phyloP scores from a whole-genome alignment of 2,329 filamentous ascomycete species.

The Pseudogymnoascus verrucosus region DNA sequence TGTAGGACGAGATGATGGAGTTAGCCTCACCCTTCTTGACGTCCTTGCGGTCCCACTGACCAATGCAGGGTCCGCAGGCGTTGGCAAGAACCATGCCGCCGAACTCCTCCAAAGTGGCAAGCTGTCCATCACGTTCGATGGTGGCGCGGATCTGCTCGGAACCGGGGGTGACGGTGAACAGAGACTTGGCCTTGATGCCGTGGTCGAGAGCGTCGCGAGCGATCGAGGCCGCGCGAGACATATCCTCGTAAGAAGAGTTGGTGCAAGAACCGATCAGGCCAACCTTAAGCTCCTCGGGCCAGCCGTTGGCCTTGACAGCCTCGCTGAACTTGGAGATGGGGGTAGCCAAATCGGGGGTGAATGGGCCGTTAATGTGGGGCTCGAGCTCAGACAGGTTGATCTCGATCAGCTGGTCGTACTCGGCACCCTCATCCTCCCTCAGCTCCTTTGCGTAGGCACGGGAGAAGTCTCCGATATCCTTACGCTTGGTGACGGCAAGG shows the following conservation, averaged over 20 bases:
- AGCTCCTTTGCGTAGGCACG: slow-evolving; percentile 79
- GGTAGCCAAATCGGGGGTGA: slow-evolving; percentile 95
- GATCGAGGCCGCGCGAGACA: slow-evolving; percentile 88
- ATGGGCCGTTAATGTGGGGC: slow-evolving; percentile 97
- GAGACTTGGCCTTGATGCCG: slow-evolving; percentile 84
- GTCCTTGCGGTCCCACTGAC: slow-evolving; percentile 90
- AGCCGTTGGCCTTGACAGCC: slow-evolving; percentile 86
- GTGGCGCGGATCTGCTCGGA: slow-evolving; percentile 96
- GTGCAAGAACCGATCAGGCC: slow-evolving; percentile 98
- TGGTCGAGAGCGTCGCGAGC: slow-evolving; percentile 85
- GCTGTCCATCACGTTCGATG: slow-evolving; percentile 78
- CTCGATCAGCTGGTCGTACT: slow-evolving; percentile 95
- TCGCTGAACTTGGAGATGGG: slow-evolving; percentile 97
- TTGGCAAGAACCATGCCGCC: slow-evolving; percentile 93
- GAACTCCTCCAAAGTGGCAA: slow-evolving; percentile 92
- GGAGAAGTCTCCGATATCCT: slow-evolving; percentile 83
- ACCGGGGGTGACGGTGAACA: slow-evolving; percentile 93
- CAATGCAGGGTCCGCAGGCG: slow-evolving; percentile 87
- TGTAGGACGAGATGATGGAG: slow-evolving; percentile 98
- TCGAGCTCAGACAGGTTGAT: slow-evolving; percentile 93
- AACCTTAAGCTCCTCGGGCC: slow-evolving; percentile 94
- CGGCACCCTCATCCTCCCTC: slow-evolving; percentile 75
- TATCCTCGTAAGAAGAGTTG: slow-evolving; percentile 80
- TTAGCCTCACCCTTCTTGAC: slow-evolving; percentile 94
- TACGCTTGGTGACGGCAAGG: slow-evolving; percentile 81